Percentiles rank a stretch among this genome's conserved stretches.
Evolutionary conservation across 108 stramenopile genomes (phyloP).

Genomic region (Nitzschia sp.): DNA sequence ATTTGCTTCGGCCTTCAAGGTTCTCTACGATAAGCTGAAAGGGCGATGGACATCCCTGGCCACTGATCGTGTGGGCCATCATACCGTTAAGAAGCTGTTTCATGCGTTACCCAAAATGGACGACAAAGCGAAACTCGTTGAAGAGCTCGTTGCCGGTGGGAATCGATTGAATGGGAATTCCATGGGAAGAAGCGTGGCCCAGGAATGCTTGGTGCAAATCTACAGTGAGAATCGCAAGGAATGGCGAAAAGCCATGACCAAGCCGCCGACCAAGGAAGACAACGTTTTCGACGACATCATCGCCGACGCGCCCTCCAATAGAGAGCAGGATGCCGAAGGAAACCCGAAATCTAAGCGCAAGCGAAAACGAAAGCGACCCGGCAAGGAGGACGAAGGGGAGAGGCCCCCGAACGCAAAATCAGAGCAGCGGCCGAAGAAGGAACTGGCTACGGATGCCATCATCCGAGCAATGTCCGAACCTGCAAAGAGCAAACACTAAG

Average conservation of each 20-base stretch:
- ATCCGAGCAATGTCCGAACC: conserved; percentile 9
- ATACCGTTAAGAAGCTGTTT: conserved; percentile 79
- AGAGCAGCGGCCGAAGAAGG: not conserved
- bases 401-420: not conserved
- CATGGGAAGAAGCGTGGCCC: conserved; percentile 76
- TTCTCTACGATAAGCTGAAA: conserved; percentile 49
- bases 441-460: conserved; percentile 16
- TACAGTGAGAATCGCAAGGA: conserved; percentile 59
- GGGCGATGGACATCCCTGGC: conserved; percentile 62
- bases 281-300: conserved; percentile 51
- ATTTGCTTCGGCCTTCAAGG: conserved; percentile 45
- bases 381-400: not conserved
- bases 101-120: conserved; percentile 56
- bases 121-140: conserved; percentile 61
- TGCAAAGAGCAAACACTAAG: too few species aligned
- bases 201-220: conserved; percentile 59
- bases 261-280: conserved; percentile 25
- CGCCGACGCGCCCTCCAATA: conserved; percentile 17
- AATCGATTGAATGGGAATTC: conserved; percentile 69
- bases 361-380: conserved; percentile 26
- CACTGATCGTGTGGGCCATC: conserved; percentile 79
- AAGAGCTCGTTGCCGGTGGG: conserved; percentile 64
- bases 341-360: conserved; percentile 28
- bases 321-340: not conserved
- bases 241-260: conserved; percentile 37